Percentiles rank a stretch among this genome's conserved stretches.
These are phyloP conservation scores for Rhizoclosmatium sp. DNA, from an alignment of 192 early-diverging fungal species.

Conservation along the genomic window DNA sequence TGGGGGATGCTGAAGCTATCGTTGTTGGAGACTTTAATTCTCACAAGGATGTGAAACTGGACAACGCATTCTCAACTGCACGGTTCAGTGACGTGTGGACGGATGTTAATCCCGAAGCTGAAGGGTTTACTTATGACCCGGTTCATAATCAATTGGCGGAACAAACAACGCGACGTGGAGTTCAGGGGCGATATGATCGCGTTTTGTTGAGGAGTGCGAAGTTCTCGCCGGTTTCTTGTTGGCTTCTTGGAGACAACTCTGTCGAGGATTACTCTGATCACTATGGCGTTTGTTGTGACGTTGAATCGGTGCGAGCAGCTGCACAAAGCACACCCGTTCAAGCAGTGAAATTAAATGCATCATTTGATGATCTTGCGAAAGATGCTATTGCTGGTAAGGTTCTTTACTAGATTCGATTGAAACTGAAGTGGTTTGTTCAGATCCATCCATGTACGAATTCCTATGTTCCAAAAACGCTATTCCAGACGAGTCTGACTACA, in stretches of 20 bases:
- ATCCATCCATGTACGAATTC: neutral
- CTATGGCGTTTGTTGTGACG: conserved; percentile 9
- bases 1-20: neutral
- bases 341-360: too few relatives aligned
- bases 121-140: conserved; percentile 1
- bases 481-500: neutral
- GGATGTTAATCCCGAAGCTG: neutral
- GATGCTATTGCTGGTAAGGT: neutral
- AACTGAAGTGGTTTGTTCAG: neutral
- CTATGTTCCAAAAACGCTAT: neutral
- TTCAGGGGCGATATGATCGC: conserved; percentile 2
- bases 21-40: conserved; percentile 35
- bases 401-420: neutral
- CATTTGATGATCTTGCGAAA: too few relatives aligned
- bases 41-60: neutral
- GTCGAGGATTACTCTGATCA: conserved; percentile 27
- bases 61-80: neutral
- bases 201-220: neutral
- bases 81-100: conserved; percentile 18
- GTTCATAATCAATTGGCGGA: neutral
- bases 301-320: neutral
- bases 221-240: neutral
- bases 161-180: conserved; percentile 4
- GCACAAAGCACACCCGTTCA: too few relatives aligned
- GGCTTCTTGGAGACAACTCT: neutral